Evolutionary conservation across 2,329 filamentous ascomycete species (phyloP), one percentile per base, ranked within the genome.

Genomic region (Epichloe typhina): DNA sequence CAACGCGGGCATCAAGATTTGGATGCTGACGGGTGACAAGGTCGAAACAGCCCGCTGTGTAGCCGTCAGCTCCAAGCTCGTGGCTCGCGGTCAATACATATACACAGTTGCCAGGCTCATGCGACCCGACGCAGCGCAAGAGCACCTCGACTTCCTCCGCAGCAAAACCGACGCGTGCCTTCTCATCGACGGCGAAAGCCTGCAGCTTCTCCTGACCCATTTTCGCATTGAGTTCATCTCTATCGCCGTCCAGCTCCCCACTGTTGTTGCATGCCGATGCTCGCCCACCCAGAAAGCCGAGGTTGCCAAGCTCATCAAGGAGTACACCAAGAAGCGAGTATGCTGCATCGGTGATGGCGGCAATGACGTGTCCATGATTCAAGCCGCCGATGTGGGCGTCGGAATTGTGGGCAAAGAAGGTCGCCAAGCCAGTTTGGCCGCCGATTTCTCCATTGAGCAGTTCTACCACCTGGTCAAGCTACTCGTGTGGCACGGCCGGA

Each of bases 21-120:
- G 93, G 93, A 98, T 98, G 93, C 74, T 98, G 64, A 98, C 93
- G 0, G 93, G 93, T 45, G 93, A 98, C 74, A 98, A 98, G 69
- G 88, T 98, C 3, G 93, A 98, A 69, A 98, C 93, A 13, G 93
- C 93, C 15, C 83, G 93, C 37, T 98, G 93, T 67, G 91, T 98
- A 12, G 94, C 93, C 2, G 86, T 98, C 42, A 94, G 86, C 62
- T 90, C 91, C 33, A 96, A 96, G 66, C 77, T 98, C 6, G 93
- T 98, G 13, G 85, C 89, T 4, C 77, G 93, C 54, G 91, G 91
- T 1, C 94, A 98, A 68, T 93, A 91, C 64, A 95, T 98, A 55
- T 89, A 97, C 68, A 96, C 91, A 0, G 85, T 98, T 42, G 79
- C 86, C 40, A 90, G 90, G 64, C 71, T 96, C 37, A 88, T 85